Evolutionary conservation across 1,139 yeast genomes (phyloP).

Genomic region (Blastobotrys capitulatus): DNA sequence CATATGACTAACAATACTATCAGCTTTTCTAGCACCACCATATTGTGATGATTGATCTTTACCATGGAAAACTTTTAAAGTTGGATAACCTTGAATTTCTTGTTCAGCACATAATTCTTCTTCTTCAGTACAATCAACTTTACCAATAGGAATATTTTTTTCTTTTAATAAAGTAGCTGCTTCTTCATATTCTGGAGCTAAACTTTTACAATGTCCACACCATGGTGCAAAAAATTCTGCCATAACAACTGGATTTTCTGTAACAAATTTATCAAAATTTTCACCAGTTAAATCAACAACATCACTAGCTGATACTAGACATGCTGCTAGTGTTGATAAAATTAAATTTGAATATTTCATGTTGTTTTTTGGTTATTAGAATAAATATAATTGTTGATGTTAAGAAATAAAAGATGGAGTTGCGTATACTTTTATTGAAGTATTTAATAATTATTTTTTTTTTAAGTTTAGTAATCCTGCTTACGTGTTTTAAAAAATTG

Average conservation of each 20-base stretch:
- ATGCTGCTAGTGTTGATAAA: slow-evolving; percentile 9
- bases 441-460: background rate
- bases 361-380: background rate
- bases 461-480: background rate
- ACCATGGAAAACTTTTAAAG: slow-evolving; percentile 79
- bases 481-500: background rate
- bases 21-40: slow-evolving; percentile 79
- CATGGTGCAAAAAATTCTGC: slow-evolving; percentile 98
- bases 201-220: slow-evolving; percentile 97
- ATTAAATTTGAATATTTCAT: slow-evolving; percentile 1
- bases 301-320: slow-evolving; percentile 36
- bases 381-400: background rate
- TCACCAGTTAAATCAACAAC: slow-evolving; percentile 63
- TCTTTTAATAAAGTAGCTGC: slow-evolving; percentile 76
- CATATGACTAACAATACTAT: slow-evolving; percentile 75
- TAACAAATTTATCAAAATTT: slow-evolving; percentile 57
- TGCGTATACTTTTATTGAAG: background rate
- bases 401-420: background rate
- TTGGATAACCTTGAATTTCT: slow-evolving; percentile 87
- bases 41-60: slow-evolving; percentile 46
- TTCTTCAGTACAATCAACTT: slow-evolving; percentile 89
- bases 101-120: slow-evolving; percentile 70
- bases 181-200: slow-evolving; percentile 83
- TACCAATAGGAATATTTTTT: slow-evolving; percentile 71
- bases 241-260: slow-evolving; percentile 70